A percentile compares a stretch with the other conserved stretches of the same genome.
phyloP scores from a whole-genome alignment of 1,284 basidiomycete genomes.

The Cutaneotrichosporon sp. region DNA sequence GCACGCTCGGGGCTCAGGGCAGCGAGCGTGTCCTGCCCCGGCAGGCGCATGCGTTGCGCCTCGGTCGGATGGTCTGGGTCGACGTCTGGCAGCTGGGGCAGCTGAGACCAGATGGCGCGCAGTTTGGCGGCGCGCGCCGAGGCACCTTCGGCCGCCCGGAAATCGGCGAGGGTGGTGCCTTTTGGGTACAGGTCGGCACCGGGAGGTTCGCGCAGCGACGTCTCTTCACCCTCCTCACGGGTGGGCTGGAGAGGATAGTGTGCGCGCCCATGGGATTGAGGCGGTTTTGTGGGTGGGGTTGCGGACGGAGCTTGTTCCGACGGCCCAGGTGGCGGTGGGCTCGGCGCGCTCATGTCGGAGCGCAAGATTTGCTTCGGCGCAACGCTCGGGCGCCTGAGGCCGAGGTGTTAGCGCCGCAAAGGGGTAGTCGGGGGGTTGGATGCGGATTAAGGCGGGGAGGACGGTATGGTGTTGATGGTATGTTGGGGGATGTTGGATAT shows the following conservation, averaged over 20 bases:
- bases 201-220: conserved; percentile 23
- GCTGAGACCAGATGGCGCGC: conserved; percentile 47
- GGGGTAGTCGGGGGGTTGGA: background rate
- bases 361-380: conserved; percentile 6
- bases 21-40: conserved; percentile 50
- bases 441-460: background rate
- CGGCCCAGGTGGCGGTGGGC: background rate
- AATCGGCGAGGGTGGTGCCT: conserved; percentile 42
- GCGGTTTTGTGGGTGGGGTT: conserved; percentile 6
- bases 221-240: background rate
- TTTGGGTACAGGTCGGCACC: conserved; percentile 17
- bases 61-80: conserved; percentile 35
- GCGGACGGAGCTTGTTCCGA: background rate
- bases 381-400: background rate
- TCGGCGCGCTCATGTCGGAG: conserved; percentile 2
- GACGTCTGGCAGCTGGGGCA: conserved; percentile 44
- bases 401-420: background rate
- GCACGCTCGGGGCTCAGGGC: conserved; percentile 67
- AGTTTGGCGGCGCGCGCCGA: conserved; percentile 44
- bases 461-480: background rate
- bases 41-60: conserved; percentile 45
- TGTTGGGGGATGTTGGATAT: background rate
- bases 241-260: conserved; percentile 16
- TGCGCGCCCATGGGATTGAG: conserved; percentile 15
- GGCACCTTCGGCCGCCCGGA: conserved; percentile 48